Evolutionary conservation across 2,329 filamentous ascomycete genomes (phyloP).

Genomic region (Nemania sp.): DNA sequence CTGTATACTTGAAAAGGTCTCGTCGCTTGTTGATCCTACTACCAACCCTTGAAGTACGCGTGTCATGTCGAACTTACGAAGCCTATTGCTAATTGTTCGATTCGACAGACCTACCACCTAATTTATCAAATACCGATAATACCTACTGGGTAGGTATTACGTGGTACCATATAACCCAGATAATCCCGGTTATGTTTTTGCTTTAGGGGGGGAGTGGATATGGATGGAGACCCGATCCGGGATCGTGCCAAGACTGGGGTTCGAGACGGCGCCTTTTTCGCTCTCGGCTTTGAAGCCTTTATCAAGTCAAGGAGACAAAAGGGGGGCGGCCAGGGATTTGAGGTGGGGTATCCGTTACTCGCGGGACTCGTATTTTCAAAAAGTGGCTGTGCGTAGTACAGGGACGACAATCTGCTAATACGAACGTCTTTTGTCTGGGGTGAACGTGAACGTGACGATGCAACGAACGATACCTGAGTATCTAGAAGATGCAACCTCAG

Average conservation of each 20-base stretch:
- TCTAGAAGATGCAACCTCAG: too few species aligned
- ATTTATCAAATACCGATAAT: too few species aligned
- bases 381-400: constrained; percentile 8
- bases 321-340: neutral
- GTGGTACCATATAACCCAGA: neutral
- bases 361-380: constrained; percentile 16
- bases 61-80: neutral
- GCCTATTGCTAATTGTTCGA: too few species aligned
- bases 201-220: neutral
- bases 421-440: neutral
- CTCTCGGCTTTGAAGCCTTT: constrained; percentile 10
- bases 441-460: too few species aligned
- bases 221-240: neutral
- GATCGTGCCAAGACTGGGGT: constrained; percentile 26
- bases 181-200: constrained; percentile 12
- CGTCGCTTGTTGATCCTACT: too few species aligned
- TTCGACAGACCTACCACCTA: too few species aligned
- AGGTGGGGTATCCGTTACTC: neutral
- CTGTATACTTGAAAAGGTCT: too few species aligned
- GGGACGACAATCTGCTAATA: constrained; percentile 9
- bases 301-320: constrained; percentile 1
- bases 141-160: too few species aligned
- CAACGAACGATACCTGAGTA: neutral
- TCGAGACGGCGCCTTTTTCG: neutral
- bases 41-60: neutral